Percentiles rank a stretch among this genome's conserved stretches.
phyloP scores from a whole-genome alignment of 352 stramenopile genomes.

The Phytophthora pisi region DNA sequence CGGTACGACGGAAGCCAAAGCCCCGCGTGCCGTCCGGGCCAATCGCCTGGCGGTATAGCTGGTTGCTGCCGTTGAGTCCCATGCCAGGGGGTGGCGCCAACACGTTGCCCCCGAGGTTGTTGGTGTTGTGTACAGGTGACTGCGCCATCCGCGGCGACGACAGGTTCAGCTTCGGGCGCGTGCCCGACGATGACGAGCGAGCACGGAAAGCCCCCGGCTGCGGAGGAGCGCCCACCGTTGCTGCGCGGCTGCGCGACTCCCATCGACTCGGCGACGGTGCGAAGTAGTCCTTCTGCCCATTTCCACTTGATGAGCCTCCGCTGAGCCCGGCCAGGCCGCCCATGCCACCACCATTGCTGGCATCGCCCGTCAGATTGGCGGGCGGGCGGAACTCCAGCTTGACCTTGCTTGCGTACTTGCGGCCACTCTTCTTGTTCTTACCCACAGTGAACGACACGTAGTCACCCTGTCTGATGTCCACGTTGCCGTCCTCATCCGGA shows the following conservation, averaged over 20 bases:
- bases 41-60: conserved; percentile 77
- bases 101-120: conserved; percentile 30
- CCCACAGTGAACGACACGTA: conserved; percentile 90
- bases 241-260: conserved; percentile 64
- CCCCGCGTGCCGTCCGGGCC: conserved; percentile 80
- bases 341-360: conserved; percentile 18
- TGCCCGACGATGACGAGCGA: conserved; percentile 65
- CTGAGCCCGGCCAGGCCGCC: conserved; percentile 27
- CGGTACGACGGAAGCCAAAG: conserved; percentile 76
- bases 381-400: conserved; percentile 89
- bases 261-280: conserved; percentile 54
- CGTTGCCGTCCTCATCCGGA: conserved; percentile 84
- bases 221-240: conserved; percentile 52
- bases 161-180: conserved; percentile 63
- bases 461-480: conserved; percentile 85
- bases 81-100: conserved; percentile 46
- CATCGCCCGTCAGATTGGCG: conserved; percentile 51
- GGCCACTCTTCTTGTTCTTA: conserved; percentile 91
- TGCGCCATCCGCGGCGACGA: conserved; percentile 65
- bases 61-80: conserved; percentile 53
- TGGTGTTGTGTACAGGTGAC: conserved; percentile 44
- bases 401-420: conserved; percentile 89
- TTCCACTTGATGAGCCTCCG: conserved; percentile 39
- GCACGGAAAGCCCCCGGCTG: conserved; percentile 51
- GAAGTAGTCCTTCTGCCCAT: conserved; percentile 67